These are phyloP conservation scores for Berberis vulgaris DNA, from an alignment of 164 flowering plant species.

Conservation along the genomic window DNA sequence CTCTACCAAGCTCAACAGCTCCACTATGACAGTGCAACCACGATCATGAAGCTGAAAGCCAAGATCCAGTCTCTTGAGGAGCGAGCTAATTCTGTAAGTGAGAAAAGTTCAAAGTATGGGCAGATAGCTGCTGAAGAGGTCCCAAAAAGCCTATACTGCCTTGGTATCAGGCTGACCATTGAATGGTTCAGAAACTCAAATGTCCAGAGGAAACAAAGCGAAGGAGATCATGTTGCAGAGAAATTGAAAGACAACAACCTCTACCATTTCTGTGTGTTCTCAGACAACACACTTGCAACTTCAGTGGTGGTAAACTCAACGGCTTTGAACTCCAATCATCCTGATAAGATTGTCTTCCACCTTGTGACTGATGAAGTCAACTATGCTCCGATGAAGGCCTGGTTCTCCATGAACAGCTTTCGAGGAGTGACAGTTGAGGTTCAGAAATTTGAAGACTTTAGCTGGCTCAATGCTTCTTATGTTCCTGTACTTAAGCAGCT, in stretches of 20 bases:
- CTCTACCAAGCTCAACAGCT: slow-evolving; percentile 71
- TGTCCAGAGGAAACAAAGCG: slow-evolving; percentile 29
- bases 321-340: slow-evolving; percentile 44
- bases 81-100: slow-evolving; percentile 43
- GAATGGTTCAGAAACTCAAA: slow-evolving; percentile 55
- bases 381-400: slow-evolving; percentile 77
- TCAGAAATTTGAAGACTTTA: slow-evolving; percentile 70
- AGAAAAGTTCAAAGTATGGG: slow-evolving; percentile 66
- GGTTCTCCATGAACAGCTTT: slow-evolving; percentile 61
- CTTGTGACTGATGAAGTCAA: slow-evolving; percentile 79
- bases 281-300: slow-evolving; percentile 81
- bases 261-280: slow-evolving; percentile 72
- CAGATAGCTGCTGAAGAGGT: slow-evolving; percentile 90
- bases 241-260: slow-evolving; percentile 52
- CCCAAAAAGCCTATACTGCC: slow-evolving; percentile 74
- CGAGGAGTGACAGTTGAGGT: slow-evolving; percentile 67
- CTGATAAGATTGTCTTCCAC: slow-evolving; percentile 64
- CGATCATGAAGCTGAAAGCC: slow-evolving; percentile 73
- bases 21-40: slow-evolving; percentile 76
- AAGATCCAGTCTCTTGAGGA: slow-evolving; percentile 71
- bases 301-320: slow-evolving; percentile 87
- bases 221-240: slow-evolving; percentile 16
- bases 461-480: slow-evolving; percentile 87
- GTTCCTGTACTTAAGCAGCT: slow-evolving; percentile 86
- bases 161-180: slow-evolving; percentile 54